Evolutionary conservation across 176 grass and related monocot species (phyloP), one percentile per base, ranked within the genome.

Genomic region (Ampelocalamus luodianensis): DNA sequence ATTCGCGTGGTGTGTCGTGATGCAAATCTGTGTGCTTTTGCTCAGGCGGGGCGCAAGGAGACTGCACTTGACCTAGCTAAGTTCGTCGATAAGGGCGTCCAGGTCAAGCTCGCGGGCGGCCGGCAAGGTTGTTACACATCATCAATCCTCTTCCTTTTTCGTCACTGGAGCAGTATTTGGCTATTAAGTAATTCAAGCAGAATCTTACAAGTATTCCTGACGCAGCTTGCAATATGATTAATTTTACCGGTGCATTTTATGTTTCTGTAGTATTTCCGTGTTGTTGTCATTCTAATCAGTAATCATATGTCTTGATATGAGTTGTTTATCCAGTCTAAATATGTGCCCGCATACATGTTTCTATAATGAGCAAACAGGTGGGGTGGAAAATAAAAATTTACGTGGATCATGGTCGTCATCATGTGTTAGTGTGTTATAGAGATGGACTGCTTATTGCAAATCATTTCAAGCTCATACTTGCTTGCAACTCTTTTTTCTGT

Each of bases 21-120:
- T 79, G 24, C 58, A 24, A 55, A 18, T 15, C 4, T 74, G 39
- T 48, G 58, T 23, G 24, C 18, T 72, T 69, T 46, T 68, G 40
- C 50, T 84, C 81, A 93, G 95, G 92, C 90, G 37, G 92, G 95
- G 32, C 87, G 95, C 87, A 94, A 97, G 79, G 95, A 97, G 72
- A 94, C 95, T 3, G 95, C 92, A 12, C 84, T 94, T 9, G 90
- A 97, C 82, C 82, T 97, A 24, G 95, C 89, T 23, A 97, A 97
- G 85, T 97, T 97, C 77, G 91, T 97, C 65, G 92, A 94, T 82
- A 97, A 93, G 83, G 92, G 95, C 48, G 90, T 97, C 22, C 95
- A 93, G 82, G 92, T 97, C 65, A 94, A 97, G 88, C 85, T 94
- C 71, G 93, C 90, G 34, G 95, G 92, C 59, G 90, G 90, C 74